These are phyloP conservation scores for Ottelia alismoides DNA, from an alignment of 106 monocot species.

Conservation along the genomic window DNA sequence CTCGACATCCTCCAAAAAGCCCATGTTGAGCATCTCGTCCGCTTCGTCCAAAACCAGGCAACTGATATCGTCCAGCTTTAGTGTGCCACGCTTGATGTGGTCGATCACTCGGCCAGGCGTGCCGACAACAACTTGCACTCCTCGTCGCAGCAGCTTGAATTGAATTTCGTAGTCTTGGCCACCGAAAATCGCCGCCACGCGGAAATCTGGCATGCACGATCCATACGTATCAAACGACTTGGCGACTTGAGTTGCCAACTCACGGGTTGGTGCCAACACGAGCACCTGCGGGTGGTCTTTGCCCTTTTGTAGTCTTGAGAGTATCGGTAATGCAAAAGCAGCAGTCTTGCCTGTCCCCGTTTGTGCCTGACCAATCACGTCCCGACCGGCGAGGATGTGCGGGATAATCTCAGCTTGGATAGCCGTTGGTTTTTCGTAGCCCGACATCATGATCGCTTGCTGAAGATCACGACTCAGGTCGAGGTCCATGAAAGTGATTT, in stretches of 20 bases:
- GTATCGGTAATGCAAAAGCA: conserved; percentile 40
- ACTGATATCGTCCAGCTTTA: conserved; percentile 38
- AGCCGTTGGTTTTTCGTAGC: too few species aligned
- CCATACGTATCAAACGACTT: conserved; percentile 32
- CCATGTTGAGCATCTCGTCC: conserved; percentile 47
- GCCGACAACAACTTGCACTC: conserved; percentile 40
- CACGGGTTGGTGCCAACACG: conserved; percentile 40
- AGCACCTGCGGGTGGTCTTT: conserved; percentile 33
- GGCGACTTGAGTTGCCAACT: conserved; percentile 41
- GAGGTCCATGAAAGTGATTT: too few species aligned
- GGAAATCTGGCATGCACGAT: conserved; percentile 33
- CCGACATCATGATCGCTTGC: too few species aligned
- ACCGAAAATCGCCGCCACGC: conserved; percentile 44
- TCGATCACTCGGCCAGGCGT: conserved; percentile 51
- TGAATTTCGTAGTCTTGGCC: conserved; percentile 24
- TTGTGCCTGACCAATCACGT: conserved; percentile 45
- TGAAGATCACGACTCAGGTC: too few species aligned
- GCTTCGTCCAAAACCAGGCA: conserved; percentile 56
- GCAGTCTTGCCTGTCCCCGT: conserved; percentile 43
- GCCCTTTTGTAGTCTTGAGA: conserved; percentile 10
- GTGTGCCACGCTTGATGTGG: conserved; percentile 34
- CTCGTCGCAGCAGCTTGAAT: conserved; percentile 30
- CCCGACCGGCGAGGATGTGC: too few species aligned
- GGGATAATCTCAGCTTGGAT: too few species aligned
- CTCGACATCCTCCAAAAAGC: conserved; percentile 46